Evolutionary conservation across 1,284 basidiomycete genomes (phyloP), one percentile per base, ranked within the genome.

Genomic region (Peniophora sp.): DNA sequence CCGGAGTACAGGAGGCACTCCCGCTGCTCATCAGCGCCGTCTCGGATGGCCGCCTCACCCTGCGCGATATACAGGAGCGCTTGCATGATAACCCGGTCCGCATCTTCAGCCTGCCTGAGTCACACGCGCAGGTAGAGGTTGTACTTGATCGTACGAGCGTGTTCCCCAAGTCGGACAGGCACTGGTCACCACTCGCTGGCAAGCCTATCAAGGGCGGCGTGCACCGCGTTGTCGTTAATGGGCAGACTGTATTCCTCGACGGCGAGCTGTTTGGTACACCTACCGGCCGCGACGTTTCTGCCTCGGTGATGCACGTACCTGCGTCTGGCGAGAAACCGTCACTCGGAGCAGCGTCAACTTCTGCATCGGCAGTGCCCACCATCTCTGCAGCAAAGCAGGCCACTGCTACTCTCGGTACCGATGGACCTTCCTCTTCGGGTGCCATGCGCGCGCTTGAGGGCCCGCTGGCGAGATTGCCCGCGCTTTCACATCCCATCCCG

Each of bases 211-310:
- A 79, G 6, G 96, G 94, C 27, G 77, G 81, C 25, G 81, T 98
- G 34, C 93, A 98, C 69, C 82, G 97, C 53, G 95, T 99, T 19
- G 82, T 95, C 49, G 75, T 97, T 54, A 88, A 96, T 60, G 91
- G 88, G n/a, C 85, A 91, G 65, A 97, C 95, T 1, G 81, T 88
- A 34, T 93, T 89, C 73, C 74, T 99, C 16, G 97, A 99, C 61
- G 96, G 96, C n/a, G 73, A 78, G 10, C 71, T 91, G 53, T 82
- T 83, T 46, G 72, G 82, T 53, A 62, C 73, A 50, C 70, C 81
- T 0, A 64, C 75, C 41, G 96, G 94, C 46, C 83, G 83, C 56
- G 94, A 99, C 61, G 74, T 98, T 36, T 96, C 94, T 16, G 74
- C 77, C 47, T 41, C 38, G 5, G n/a, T 41, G 5, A n/a, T 20